Conservation (phyloP, 2,329 filamentous ascomycete genomes). For the Neocucurbitaria cava region DNA sequence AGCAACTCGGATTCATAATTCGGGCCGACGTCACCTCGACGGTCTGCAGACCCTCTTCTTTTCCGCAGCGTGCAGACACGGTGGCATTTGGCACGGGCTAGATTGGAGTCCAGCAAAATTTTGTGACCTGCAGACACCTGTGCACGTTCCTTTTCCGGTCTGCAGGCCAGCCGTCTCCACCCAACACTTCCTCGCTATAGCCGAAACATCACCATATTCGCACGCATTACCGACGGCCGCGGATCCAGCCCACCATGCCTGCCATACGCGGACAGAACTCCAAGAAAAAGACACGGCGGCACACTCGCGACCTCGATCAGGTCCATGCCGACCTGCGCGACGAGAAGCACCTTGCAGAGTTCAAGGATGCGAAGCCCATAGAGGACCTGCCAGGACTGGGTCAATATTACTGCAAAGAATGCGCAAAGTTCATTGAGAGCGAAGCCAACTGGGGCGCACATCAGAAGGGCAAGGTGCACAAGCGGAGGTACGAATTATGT, state of each 20-base stretch:
- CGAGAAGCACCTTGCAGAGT: conserved; percentile 79
- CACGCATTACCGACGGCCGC: conserved; percentile 37
- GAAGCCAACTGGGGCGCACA: conserved; percentile 78
- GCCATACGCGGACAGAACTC: conserved; percentile 58
- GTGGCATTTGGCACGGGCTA: conserved; percentile 7
- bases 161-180: conserved; percentile 21
- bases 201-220: conserved; percentile 28
- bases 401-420: conserved; percentile 86
- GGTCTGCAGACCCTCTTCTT: conserved; percentile 32
- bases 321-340: conserved; percentile 82
- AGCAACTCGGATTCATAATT: conserved; percentile 15
- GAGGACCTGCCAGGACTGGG: conserved; percentile 92
- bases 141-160: conserved; percentile 13
- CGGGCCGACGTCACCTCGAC: conserved; percentile 16
- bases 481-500: conserved; percentile 79
- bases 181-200: conserved; percentile 26
- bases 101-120: conserved; percentile 21
- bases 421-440: conserved; percentile 95
- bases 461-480: conserved; percentile 88
- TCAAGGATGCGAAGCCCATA: conserved; percentile 76
- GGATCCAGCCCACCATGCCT: conserved; percentile 52
- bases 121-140: conserved; percentile 38
- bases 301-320: conserved; percentile 85
- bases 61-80: conserved; percentile 3
- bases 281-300: conserved; percentile 57